Base-by-base conservation (phyloP, 345 rosid genomes). In the Populus davidiana region DNA sequence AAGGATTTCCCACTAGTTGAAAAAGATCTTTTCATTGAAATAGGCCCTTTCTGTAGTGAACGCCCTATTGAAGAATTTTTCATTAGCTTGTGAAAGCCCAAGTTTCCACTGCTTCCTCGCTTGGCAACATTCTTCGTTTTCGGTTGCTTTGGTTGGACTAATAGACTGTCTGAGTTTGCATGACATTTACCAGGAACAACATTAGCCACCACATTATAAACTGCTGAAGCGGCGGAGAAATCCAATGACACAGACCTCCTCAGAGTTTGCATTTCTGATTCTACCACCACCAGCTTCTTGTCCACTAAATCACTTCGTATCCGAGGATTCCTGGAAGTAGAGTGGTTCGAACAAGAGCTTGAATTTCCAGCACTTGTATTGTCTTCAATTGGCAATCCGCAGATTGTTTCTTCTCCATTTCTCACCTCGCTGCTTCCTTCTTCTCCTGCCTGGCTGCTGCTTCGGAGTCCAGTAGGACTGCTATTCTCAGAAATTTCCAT, bases 161-260 rank as follows among this genome's bases (percentile, higher is more conserved):
- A 21, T 12, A 56, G 54, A 47, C 38, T 31, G 36, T 77, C 76
- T 2, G 39, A 63, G 71, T 44, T 72, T 25, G 25, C 74, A 50
- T 47, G 59, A 20, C 49, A 38, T 70, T 84, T 76, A 56, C 49
- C 72, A 17, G 44, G 59, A 20, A 52, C 33, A n/a, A 67, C 27
- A 72, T 69, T 43, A 36, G 77, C 75, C 12, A 82, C 79, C 16
- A 67, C 62, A n/a, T 17, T 23, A 23, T 76, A 73, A 59, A 82
- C 76, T 64, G 69, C 65, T 8, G 52, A 6, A 25, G 88, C 83
- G 52, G 89, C 74, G 50, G 83, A 72, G 21, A 74, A 80, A 86
- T 85, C 90, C 83, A 90, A 72, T 0, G 94, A 93, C 66, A 83
- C 75, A 1, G 95, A 93, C 73, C 94, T 81, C 86, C 89, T 88